Evolutionary conservation across 805 yeast genomes (phyloP), one percentile per base, ranked within the genome.

Genomic region (Candida tammaniensis): DNA sequence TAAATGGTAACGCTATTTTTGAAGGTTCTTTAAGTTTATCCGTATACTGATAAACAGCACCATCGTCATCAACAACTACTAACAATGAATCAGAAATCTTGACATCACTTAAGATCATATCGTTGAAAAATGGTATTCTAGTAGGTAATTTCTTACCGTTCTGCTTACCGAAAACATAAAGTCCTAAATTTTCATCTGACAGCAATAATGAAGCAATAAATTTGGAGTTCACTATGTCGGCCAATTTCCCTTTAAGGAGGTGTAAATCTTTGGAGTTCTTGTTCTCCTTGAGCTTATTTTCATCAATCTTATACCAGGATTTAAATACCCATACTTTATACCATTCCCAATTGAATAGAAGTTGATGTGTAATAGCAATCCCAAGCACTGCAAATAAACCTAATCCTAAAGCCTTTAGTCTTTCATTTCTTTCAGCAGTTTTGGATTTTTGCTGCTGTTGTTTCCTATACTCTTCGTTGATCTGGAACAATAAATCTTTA

Each of bases 41-140:
- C 8, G 24, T 16, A 85, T 89, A 86, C 51, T 82, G 84, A 36
- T 77, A 78, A 20, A 87, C 67, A 48, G 82, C 74, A 13, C 97
- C 98, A 11, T 72, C 73, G 1, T 69, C 68, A 40, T 80, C 75
- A 12, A 86, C 74, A 0, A 87, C 87, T 18, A 74, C 79, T 6
- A 76, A 61, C 10, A 58, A 56, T 35, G 52, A 58, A 4, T 67
- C 68, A 16, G 70, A 64, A 2, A 86, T 51, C 14, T 68, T 62
- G 4, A 89, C 76, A 49, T 78, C 82, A 30, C 71, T 66, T 19
- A 86, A 56, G 11, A 64, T 48, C 59, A 70, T 70, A 24, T 73
- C 72, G 50, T 87, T 86, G 47, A 91, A 87, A 44, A 68, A 72
- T 1, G 68, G 61, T 5, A 83, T 57, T 48, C 95, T 68, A 18